Conservation (phyloP, 2,329 filamentous ascomycete genomes). For the Penicillium sp. region DNA sequence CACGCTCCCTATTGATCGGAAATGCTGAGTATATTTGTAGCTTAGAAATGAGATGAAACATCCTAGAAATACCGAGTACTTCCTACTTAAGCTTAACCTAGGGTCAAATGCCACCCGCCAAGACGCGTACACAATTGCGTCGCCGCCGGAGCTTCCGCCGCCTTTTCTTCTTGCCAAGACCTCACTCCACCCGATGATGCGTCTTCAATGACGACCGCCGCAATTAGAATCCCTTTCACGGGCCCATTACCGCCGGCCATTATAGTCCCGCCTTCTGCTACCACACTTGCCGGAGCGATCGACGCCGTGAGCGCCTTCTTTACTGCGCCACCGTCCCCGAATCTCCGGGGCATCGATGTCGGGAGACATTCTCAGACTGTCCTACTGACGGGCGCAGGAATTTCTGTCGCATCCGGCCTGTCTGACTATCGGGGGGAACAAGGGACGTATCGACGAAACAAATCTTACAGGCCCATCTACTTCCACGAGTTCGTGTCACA, state of each 20-base stretch:
- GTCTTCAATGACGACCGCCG: constrained; percentile 60
- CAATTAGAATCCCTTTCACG: constrained; percentile 88
- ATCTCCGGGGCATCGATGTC: constrained; percentile 43
- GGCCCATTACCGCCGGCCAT: constrained; percentile 70
- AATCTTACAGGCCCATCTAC: constrained; percentile 85
- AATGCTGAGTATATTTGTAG: not conserved
- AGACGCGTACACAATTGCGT: constrained; percentile 11
- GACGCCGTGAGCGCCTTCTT: constrained; percentile 75
- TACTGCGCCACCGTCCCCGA: constrained; percentile 52
- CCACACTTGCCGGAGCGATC: constrained; percentile 66
- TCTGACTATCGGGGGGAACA: constrained; percentile 87
- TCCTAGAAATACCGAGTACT: not conserved
- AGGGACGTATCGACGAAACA: constrained; percentile 90
- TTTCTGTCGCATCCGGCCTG: constrained; percentile 87
- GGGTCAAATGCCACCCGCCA: constrained; percentile 5
- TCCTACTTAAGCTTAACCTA: not conserved
- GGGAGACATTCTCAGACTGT: constrained; percentile 55
- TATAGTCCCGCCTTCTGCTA: constrained; percentile 69
- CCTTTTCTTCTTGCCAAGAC: constrained; percentile 9
- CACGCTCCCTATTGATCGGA: not conserved
- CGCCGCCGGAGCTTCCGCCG: constrained; percentile 1
- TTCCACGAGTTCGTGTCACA: constrained; percentile 78
- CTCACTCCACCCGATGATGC: constrained; percentile 24
- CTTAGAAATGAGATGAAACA: not conserved
- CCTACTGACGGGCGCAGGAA: constrained; percentile 75